Conservation (phyloP, 768 basidiomycete genomes). For the Pleurotus giganteus region DNA sequence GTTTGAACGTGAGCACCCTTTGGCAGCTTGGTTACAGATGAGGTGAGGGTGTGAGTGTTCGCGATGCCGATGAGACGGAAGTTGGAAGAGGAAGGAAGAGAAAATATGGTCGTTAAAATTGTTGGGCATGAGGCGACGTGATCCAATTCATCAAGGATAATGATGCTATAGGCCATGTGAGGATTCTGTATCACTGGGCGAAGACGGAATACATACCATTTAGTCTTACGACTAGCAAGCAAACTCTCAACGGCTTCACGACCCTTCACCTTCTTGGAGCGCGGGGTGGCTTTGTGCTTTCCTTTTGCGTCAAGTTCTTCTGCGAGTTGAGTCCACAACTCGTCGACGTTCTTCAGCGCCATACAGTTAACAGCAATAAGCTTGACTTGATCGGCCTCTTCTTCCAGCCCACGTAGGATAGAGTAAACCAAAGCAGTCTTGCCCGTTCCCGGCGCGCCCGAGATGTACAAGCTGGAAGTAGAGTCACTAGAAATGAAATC, state of each 20-base stretch:
- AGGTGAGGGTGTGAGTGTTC: constrained; percentile 83
- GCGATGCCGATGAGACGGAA: constrained; percentile 83
- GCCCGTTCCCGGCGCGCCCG: constrained; percentile 90
- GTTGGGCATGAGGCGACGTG: constrained; percentile 67
- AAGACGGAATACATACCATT: constrained; percentile 44
- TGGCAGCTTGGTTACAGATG: constrained; percentile 26
- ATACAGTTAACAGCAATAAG: constrained; percentile 76
- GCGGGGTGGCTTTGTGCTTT: constrained; percentile 28
- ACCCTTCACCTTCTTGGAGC: constrained; percentile 43
- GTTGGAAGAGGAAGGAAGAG: constrained; percentile 52
- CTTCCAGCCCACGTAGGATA: constrained; percentile 45
- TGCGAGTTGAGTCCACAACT: constrained; percentile 66
- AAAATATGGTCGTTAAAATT: constrained; percentile 61
- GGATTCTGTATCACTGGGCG: constrained; percentile 1
- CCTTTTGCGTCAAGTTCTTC: constrained; percentile 46
- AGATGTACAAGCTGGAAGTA: constrained; percentile 68
- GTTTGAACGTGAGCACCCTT: constrained; percentile 48
- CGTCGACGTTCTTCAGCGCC: constrained; percentile 65
- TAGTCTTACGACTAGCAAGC: constrained; percentile 39
- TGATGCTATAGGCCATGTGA: constrained; percentile 44
- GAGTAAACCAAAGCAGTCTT: constrained; percentile 85
- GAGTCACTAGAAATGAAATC: constrained; percentile 50
- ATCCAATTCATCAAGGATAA: constrained; percentile 87
- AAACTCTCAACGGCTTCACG: constrained; percentile 46
- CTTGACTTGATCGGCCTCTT: constrained; percentile 33